Conservation (phyloP, 257 asterid genomes). For the Mentha longifolia region DNA sequence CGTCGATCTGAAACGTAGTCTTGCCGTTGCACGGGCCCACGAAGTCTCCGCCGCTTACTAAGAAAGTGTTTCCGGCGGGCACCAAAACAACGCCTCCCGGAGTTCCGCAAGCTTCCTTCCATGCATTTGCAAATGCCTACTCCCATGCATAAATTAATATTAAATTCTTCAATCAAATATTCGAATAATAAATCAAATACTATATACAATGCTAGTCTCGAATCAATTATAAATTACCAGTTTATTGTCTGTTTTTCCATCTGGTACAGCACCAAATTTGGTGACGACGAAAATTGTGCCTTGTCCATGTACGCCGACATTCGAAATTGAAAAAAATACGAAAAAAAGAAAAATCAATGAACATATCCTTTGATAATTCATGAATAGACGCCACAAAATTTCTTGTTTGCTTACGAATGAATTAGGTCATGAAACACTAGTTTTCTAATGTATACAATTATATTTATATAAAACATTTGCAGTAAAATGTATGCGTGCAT, state of each 20-base stretch:
- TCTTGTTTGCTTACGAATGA: background rate
- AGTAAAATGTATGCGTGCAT: background rate
- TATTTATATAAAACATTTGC: background rate
- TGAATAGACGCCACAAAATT: background rate
- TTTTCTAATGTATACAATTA: too few species aligned
- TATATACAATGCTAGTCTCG: background rate
- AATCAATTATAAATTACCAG: slow-evolving; percentile 31
- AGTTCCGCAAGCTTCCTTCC: slow-evolving; percentile 55
- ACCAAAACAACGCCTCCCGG: slow-evolving; percentile 40
- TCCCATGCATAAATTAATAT: background rate
- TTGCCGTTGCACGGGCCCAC: slow-evolving; percentile 53
- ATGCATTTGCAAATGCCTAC: slow-evolving; percentile 58
- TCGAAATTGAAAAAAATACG: slow-evolving; percentile 9
- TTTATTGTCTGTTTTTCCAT: slow-evolving; percentile 47
- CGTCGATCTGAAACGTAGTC: slow-evolving; percentile 30
- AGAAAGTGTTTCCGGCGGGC: slow-evolving; percentile 45
- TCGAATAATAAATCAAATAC: slow-evolving; percentile 1
- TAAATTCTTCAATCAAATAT: background rate
- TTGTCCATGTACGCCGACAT: background rate
- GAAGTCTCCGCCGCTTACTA: slow-evolving; percentile 38
- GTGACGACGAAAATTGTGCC: slow-evolving; percentile 30
- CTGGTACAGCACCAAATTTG: slow-evolving; percentile 51
- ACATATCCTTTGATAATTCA: background rate
- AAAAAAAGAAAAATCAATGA: background rate
- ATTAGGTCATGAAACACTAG: background rate